These are phyloP conservation scores for Sporothrix sp. DNA, from an alignment of 2,329 filamentous ascomycete genomes.

Conservation along the genomic window DNA sequence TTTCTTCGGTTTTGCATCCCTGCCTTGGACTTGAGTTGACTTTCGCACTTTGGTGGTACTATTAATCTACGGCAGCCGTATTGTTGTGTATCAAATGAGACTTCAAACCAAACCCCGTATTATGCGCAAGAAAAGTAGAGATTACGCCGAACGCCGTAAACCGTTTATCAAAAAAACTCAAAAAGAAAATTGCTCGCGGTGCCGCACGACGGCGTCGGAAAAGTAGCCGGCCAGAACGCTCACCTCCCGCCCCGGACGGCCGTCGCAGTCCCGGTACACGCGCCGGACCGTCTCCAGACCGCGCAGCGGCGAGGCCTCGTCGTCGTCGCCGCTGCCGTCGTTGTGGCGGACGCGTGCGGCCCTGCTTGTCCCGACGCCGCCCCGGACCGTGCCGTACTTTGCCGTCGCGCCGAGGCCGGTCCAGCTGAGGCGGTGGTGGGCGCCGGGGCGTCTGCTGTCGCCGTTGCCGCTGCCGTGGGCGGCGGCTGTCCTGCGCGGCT, in stretches of 20 bases:
- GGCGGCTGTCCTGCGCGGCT: constrained; percentile 6
- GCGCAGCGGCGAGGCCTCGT: too few relatives aligned
- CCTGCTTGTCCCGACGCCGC: too few relatives aligned
- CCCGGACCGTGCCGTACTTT: constrained; percentile 18
- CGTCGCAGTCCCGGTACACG: constrained; percentile 26
- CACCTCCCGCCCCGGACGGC: constrained; percentile 26
- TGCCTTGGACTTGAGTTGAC: too few relatives aligned
- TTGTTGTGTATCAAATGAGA: too few relatives aligned
- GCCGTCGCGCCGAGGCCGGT: constrained; percentile 30
- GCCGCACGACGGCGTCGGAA: constrained; percentile 11
- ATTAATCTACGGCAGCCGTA: too few relatives aligned
- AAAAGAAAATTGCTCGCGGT: constrained; percentile 11
- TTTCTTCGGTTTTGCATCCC: not conserved
- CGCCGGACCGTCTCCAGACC: constrained; percentile 28
- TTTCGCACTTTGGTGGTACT: too few relatives aligned
- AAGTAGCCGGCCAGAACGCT: constrained; percentile 25
- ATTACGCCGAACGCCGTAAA: not conserved
- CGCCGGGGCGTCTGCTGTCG: constrained; percentile 13
- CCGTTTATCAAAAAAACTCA: not conserved
- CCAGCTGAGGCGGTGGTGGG: constrained; percentile 30
- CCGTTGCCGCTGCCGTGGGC: constrained; percentile 13
- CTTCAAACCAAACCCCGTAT: not conserved
- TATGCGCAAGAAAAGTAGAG: not conserved
- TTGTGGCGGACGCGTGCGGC: too few relatives aligned
- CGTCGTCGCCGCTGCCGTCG: too few relatives aligned